A percentile compares a stretch with the other conserved stretches of the same genome.
These are phyloP conservation scores for Parastagonospora nodorum DNA, from an alignment of 2,329 filamentous ascomycete genomes.

Conservation along the genomic window DNA sequence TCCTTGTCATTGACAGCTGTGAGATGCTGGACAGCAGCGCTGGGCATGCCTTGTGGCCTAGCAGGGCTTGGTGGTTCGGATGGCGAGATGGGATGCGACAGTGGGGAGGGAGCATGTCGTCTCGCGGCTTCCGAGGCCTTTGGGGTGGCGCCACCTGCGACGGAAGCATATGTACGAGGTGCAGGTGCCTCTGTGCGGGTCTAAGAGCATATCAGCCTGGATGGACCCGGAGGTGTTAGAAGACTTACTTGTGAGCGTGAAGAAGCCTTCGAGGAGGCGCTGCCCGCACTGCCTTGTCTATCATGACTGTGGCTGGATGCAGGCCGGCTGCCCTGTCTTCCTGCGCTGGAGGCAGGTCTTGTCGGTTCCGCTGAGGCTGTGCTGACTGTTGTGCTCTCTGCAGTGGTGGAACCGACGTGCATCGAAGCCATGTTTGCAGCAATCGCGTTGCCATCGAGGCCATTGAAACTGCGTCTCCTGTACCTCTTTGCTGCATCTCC, in stretches of 20 bases:
- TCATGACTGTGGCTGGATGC: constrained; percentile 43
- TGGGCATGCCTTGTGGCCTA: constrained; percentile 45
- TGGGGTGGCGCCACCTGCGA: constrained; percentile 16
- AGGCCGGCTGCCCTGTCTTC: constrained; percentile 35
- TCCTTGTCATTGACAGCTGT: constrained; percentile 87
- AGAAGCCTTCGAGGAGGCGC: constrained; percentile 41
- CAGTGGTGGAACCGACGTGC: constrained; percentile 11
- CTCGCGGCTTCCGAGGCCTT: constrained; percentile 48
- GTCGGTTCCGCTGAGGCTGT: constrained; percentile 16
- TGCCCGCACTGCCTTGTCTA: constrained; percentile 46
- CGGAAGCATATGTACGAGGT: constrained; percentile 22
- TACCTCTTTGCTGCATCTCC: constrained; percentile 75
- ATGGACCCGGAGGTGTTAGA: background rate
- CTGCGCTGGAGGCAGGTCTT: constrained; percentile 37
- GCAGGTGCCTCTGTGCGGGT: constrained; percentile 29
- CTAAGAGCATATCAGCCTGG: constrained; percentile 8
- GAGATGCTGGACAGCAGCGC: constrained; percentile 81
- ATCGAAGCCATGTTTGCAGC: constrained; percentile 22
- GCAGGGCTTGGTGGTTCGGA: constrained; percentile 34
- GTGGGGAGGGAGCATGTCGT: constrained; percentile 53
- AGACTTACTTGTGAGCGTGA: constrained; percentile 41
- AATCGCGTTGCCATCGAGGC: constrained; percentile 53
- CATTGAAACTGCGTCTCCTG: constrained; percentile 81
- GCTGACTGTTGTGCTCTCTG: constrained; percentile 17
- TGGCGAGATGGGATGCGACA: constrained; percentile 52